These are phyloP conservation scores for Tolypocladium ovalisporum DNA, from an alignment of 2,329 filamentous ascomycete species.

Conservation along the genomic window DNA sequence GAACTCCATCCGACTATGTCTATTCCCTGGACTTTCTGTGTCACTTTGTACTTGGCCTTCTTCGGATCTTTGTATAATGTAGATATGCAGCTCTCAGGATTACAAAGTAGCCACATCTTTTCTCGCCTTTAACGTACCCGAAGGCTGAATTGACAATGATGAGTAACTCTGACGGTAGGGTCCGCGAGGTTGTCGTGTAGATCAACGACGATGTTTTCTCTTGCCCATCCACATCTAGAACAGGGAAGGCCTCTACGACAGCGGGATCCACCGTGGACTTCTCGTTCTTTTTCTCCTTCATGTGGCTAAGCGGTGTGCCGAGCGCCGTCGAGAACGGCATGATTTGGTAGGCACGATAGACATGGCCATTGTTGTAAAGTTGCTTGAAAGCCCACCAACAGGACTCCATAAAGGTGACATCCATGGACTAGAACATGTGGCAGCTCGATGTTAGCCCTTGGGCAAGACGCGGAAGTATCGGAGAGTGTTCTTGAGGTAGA, in stretches of 20 bases:
- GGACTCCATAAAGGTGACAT: slow-evolving; percentile 86
- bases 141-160: slow-evolving; percentile 72
- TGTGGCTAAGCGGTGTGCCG: slow-evolving; percentile 83
- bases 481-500: too few relatives aligned
- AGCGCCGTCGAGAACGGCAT: slow-evolving; percentile 93
- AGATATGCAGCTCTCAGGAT: slow-evolving; percentile 63
- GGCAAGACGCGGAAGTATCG: too few relatives aligned
- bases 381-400: slow-evolving; percentile 97
- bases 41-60: slow-evolving; percentile 82
- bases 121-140: slow-evolving; percentile 80
- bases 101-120: slow-evolving; percentile 64
- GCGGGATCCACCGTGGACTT: slow-evolving; percentile 87
- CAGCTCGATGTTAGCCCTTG: too few relatives aligned
- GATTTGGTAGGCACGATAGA: slow-evolving; percentile 84
- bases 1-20: slow-evolving; percentile 86
- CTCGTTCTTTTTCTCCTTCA: slow-evolving; percentile 90
- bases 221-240: slow-evolving; percentile 44
- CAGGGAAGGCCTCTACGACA: slow-evolving; percentile 77
- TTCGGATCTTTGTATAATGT: slow-evolving; percentile 91
- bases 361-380: slow-evolving; percentile 76
- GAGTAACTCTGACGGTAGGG: slow-evolving; percentile 68
- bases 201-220: slow-evolving; percentile 50
- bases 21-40: slow-evolving; percentile 69
- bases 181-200: slow-evolving; percentile 82
- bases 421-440: slow-evolving; percentile 57